Evolutionary conservation across 1,284 basidiomycete genomes (phyloP).

Genomic region (Ustilago tritici): DNA sequence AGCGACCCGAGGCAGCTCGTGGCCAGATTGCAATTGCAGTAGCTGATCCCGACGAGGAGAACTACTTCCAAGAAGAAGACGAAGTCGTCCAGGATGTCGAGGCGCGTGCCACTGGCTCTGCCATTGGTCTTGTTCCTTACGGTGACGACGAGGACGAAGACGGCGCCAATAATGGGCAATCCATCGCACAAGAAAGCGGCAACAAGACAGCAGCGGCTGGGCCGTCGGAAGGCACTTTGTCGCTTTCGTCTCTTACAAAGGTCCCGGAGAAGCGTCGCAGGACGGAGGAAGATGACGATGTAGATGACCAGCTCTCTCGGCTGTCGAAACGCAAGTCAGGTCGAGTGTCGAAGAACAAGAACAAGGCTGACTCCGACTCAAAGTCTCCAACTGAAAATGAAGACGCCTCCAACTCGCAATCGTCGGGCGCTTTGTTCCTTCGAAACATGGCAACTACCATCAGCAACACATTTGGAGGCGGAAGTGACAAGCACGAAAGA

Average conservation of each 20-base stretch:
- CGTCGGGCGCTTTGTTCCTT: constrained; percentile 26
- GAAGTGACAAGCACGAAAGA: constrained; percentile 24
- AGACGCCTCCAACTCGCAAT: constrained; percentile 13
- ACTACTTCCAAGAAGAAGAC: constrained; percentile 86
- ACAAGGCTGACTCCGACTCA: constrained; percentile 11
- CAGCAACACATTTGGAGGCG: constrained; percentile 37
- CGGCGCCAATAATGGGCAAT: background rate
- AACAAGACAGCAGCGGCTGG: constrained; percentile 39
- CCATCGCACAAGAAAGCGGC: constrained; percentile 14
- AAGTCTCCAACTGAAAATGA: constrained; percentile 19
- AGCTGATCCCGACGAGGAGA: constrained; percentile 79
- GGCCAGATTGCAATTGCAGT: constrained; percentile 72
- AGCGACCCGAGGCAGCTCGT: constrained; percentile 50
- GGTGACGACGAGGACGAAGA: constrained; percentile 62
- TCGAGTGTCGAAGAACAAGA: constrained; percentile 34
- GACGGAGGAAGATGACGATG: constrained; percentile 47
- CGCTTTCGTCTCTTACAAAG: constrained; percentile 71
- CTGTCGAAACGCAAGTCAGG: constrained; percentile 50
- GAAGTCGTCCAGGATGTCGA: constrained; percentile 73
- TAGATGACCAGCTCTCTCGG: constrained; percentile 42
- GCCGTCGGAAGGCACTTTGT: constrained; percentile 67
- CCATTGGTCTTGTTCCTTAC: constrained; percentile 78
- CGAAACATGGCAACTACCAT: constrained; percentile 47
- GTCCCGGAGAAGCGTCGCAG: constrained; percentile 74
- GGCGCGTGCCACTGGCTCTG: constrained; percentile 72